Evolutionary conservation across 169 alveolate species (phyloP), one percentile per base, ranked within the genome.

Genomic region (Eimeria praecox): DNA sequence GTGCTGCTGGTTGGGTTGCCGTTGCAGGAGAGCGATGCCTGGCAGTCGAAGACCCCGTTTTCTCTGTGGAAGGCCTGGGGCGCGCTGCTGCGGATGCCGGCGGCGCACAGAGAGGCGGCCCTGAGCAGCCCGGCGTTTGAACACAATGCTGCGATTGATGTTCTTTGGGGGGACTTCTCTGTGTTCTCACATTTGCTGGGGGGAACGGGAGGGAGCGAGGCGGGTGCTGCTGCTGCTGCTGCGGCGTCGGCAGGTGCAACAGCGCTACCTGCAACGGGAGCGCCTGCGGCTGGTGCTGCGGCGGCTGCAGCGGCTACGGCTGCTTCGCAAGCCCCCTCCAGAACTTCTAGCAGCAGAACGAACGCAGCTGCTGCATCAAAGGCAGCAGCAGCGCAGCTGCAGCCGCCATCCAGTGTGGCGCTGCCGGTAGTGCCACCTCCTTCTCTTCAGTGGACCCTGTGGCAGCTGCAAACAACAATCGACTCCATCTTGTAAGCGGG

Each of bases 21-120:
- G 73, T 56, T 90, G 90, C 90, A 90, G 89, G 95, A 90, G 95
- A 71, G 95, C 64, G 95, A 90, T 40, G 86, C 95, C 1, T 59
- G 88, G 62, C 78, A 71, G 52, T 49, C 89, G 3, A 62, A 75
- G 89, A 73, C 86, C 40, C 95, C 95, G 33, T 90, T 90, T 66
- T 73, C 95, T 40, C 64, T 90, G 49, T 90, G 95, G 95, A 90
- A 75, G 90, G 95, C 95, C 64, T 90, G 85, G 78, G 95, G 95
- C 18, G 38, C 88, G 18, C 66, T 90, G 88, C 86, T 90, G 89
- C 95, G 95, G 44, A 54, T 90, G 75, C 95, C 95, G 16, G 49
- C 86, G 8, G 86, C 95, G 10, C 95, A 90, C 90, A 40, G 85
- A 27, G 89, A 78, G 77, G 85, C 95, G 5, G 85, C 89, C 71